A percentile compares a stretch with the other conserved stretches of the same genome.
Conservation (phyloP, 805 yeast species). For the Candida patagonica region DNA sequence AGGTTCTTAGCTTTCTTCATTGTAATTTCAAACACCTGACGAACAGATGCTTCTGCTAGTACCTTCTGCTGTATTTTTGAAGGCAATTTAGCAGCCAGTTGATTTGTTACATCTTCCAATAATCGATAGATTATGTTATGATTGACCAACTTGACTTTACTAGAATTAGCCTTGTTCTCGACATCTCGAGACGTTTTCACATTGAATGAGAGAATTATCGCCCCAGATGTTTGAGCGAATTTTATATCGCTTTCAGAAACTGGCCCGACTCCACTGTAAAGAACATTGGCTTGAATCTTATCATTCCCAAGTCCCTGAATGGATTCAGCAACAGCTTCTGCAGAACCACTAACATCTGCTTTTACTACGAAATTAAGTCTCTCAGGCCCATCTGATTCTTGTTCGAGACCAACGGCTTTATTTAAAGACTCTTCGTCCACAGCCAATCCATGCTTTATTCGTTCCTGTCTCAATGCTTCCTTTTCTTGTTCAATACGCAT, state of each 20-base stretch:
- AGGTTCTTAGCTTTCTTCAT: slow-evolving; percentile 40
- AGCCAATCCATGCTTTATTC: slow-evolving; percentile 53
- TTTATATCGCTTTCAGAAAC: slow-evolving; percentile 60
- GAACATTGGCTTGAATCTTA: slow-evolving; percentile 62
- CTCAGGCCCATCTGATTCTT: slow-evolving; percentile 19
- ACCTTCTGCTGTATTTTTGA: slow-evolving; percentile 61
- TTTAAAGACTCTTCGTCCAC: slow-evolving; percentile 36
- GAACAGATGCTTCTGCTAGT: slow-evolving; percentile 57
- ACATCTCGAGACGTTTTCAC: slow-evolving; percentile 58
- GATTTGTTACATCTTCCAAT: slow-evolving; percentile 71
- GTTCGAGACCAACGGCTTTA: slow-evolving; percentile 23
- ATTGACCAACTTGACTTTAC: slow-evolving; percentile 48
- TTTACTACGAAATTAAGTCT: slow-evolving; percentile 52
- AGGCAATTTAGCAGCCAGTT: slow-evolving; percentile 48
- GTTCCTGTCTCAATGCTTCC: slow-evolving; percentile 46
- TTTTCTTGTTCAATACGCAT: slow-evolving; percentile 40
- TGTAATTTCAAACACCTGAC: slow-evolving; percentile 63
- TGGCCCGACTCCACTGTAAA: slow-evolving; percentile 70
- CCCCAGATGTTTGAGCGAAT: slow-evolving; percentile 60
- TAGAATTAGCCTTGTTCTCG: slow-evolving; percentile 44
- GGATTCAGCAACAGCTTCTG: slow-evolving; percentile 84
- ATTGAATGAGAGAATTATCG: slow-evolving; percentile 73
- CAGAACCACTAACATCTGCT: slow-evolving; percentile 91
- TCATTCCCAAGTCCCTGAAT: slow-evolving; percentile 78
- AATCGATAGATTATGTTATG: slow-evolving; percentile 81